Percentiles rank a stretch among this genome's conserved stretches.
Evolutionary conservation across 495 filamentous ascomycete species (phyloP).

Genomic region (Penicillium psychrofluorescens): DNA sequence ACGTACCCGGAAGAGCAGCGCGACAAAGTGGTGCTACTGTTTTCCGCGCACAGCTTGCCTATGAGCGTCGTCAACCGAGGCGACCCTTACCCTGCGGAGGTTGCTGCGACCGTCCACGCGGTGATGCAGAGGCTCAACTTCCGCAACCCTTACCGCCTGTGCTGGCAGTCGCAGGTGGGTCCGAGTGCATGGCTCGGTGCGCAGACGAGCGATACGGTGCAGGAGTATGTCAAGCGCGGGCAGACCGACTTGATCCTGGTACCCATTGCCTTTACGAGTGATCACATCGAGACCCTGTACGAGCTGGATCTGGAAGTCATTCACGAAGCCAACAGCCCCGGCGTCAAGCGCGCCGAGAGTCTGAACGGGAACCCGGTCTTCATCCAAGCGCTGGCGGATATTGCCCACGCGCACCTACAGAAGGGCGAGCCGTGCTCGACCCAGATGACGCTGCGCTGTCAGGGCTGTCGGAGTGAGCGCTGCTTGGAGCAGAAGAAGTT

Average conservation of each 20-base stretch:
- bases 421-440: slow-evolving; percentile 60
- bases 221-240: slow-evolving; percentile 81
- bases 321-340: slow-evolving; percentile 69
- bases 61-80: slow-evolving; percentile 95
- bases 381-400: slow-evolving; percentile 80
- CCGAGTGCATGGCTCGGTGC: slow-evolving; percentile 93
- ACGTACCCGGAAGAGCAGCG: slow-evolving; percentile 76
- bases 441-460: slow-evolving; percentile 90
- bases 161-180: slow-evolving; percentile 98
- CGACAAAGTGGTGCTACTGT: slow-evolving; percentile 75
- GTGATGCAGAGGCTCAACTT: slow-evolving; percentile 87
- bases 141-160: slow-evolving; percentile 83
- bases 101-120: slow-evolving; percentile 93
- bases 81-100: slow-evolving; percentile 94
- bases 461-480: slow-evolving; percentile 84
- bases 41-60: slow-evolving; percentile 91
- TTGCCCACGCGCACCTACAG: slow-evolving; percentile 72
- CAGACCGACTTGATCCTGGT: slow-evolving; percentile 88
- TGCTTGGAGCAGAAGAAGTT: slow-evolving; percentile 91
- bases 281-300: slow-evolving; percentile 96
- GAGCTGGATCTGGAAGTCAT: slow-evolving; percentile 96
- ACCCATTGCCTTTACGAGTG: slow-evolving; percentile 95
- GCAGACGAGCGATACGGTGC: slow-evolving; percentile 82
- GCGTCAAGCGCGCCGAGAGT: slow-evolving; percentile 85
- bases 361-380: slow-evolving; percentile 89